A percentile compares a stretch with the other conserved stretches of the same genome.
phyloP scores from a whole-genome alignment of 2,329 filamentous ascomycete genomes.

The Ceratocystis albifundus region DNA sequence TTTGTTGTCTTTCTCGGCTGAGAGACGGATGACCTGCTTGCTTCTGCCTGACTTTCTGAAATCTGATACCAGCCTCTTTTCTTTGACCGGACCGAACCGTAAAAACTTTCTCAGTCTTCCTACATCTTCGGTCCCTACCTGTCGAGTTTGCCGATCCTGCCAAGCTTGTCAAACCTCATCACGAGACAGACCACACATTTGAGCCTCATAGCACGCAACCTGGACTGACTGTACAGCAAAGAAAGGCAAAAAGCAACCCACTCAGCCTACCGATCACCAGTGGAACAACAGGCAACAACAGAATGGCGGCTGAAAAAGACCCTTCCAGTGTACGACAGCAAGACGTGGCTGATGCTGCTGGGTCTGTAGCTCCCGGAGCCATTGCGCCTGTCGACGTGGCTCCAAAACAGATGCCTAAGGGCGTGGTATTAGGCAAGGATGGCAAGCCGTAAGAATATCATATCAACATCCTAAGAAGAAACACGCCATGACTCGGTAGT shows the following conservation, averaged over 20 bases:
- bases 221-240: not conserved
- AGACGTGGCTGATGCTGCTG: slow-evolving; percentile 1
- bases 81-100: no score
- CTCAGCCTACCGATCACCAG: not conserved
- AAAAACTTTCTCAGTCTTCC: no score
- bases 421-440: slow-evolving; percentile 64
- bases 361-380: slow-evolving; percentile 9
- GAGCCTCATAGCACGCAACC: not conserved
- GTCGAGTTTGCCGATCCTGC: no score
- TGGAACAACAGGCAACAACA: not conserved
- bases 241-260: not conserved
- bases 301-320: not conserved
- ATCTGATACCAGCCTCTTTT: no score
- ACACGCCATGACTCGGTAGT: slow-evolving; percentile 4
- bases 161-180: no score
- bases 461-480: not conserved
- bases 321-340: slow-evolving; percentile 4
- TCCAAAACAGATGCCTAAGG: slow-evolving; percentile 52
- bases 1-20: not conserved
- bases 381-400: slow-evolving; percentile 26
- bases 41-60: not conserved
- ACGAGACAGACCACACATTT: no score
- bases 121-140: no score
- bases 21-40: not conserved
- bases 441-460: slow-evolving; percentile 61